Base-by-base conservation (phyloP, 2,329 filamentous ascomycete species). In the Neospermospora avenae region DNA sequence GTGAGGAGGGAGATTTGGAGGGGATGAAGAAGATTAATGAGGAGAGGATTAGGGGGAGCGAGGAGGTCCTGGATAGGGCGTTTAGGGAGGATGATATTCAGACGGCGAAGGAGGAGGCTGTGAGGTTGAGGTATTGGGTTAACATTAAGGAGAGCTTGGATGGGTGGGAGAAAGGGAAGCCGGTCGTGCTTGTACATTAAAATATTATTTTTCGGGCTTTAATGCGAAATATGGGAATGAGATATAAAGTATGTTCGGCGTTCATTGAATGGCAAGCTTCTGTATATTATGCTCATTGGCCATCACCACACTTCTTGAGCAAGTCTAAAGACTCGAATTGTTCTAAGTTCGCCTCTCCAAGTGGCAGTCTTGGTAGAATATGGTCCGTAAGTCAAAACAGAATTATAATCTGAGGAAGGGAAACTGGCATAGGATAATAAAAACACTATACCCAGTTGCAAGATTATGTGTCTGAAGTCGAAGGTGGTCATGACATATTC, bases 81-180 rank as follows among this genome's bases (percentile, higher is more conserved):
- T 93, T 98, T 71, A 79, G 77, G 63, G 69, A 74, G 8, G 89
- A 88, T 52, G 84, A 93, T 71, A 72, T 90, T 41, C 81, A 86
- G 42, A 75, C 63, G 8, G 93, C 92, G 16, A 86, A 83, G 75
- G 75, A 72, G 62, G 91, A 96, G 81, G 86, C 87, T 48, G 85
- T 96, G 1, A 80, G 83, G 73, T 75, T 97, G 77, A 80, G 91
- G 73, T 98, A 97, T 78, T 97, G 93, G 93, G 82, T 89, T 58
- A 96, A 93, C 75, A 87, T 98, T 63, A 82, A 85, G 63, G 89
- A 96, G 74, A 89, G 86, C 49, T 77, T 97, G 70, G 80, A 88
- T 72, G 84, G 87, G 64, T 97, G 93, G 93, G 91, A 96, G 79
- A 84, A 80, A 69, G 93, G 91, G 4, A 88, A 85, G 77, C 77